A percentile compares a stretch with the other conserved stretches of the same genome.
Conservation (phyloP, 1,284 basidiomycete species). For the Marasmius sp. region DNA sequence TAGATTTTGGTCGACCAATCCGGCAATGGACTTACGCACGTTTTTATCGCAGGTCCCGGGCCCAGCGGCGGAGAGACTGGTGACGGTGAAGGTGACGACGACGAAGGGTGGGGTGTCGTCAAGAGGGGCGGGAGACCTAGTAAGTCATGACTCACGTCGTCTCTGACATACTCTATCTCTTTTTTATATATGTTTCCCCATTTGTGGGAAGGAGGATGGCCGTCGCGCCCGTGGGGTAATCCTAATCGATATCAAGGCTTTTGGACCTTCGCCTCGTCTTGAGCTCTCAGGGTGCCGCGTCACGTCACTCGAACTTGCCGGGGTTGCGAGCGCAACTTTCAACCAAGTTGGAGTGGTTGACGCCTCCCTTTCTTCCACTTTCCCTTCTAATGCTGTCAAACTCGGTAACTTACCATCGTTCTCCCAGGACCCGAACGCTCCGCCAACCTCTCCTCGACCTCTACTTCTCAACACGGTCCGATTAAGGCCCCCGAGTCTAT, state of each 20-base stretch:
- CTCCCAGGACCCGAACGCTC: background rate
- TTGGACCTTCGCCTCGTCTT: background rate
- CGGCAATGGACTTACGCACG: background rate
- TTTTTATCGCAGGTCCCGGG: background rate
- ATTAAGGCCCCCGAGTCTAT: conserved; percentile 41
- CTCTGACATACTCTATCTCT: background rate
- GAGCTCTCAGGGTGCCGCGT: background rate
- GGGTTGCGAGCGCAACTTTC: background rate
- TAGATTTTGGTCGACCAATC: background rate
- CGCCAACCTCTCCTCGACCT: conserved; percentile 1
- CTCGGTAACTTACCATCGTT: background rate
- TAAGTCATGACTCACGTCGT: conserved; percentile 28
- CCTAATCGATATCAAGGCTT: background rate
- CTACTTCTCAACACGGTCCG: conserved; percentile 11
- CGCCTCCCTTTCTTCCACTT: background rate
- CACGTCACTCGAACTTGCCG: background rate
- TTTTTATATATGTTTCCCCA: conserved; percentile 1
- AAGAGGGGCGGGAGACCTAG: conserved; percentile 50
- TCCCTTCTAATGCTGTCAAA: background rate
- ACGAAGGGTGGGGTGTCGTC: conserved; percentile 72
- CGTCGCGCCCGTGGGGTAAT: too few relatives aligned
- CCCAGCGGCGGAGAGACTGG: background rate
- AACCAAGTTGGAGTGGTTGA: background rate
- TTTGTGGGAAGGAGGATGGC: background rate
- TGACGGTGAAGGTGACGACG: conserved; percentile 50